Conservation (phyloP, 139 green algal species). For the Micromonas commoda region DNA sequence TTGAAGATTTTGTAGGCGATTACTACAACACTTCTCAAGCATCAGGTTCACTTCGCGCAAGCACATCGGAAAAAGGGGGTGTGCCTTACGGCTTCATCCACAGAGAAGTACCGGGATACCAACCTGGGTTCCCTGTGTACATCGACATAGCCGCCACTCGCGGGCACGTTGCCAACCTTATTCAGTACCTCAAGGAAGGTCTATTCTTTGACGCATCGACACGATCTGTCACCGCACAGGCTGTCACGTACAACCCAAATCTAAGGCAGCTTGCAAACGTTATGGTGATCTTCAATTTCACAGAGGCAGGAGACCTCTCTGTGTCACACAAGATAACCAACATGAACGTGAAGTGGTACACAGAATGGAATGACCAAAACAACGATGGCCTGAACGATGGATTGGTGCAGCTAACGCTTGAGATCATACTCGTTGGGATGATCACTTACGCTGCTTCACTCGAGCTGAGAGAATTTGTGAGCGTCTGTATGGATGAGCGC, state of each 20-base stretch:
- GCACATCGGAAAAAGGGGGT: no score
- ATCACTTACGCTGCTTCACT: neutral
- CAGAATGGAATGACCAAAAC: neutral
- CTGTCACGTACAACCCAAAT: neutral
- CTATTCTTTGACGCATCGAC: neutral
- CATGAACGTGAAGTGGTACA: slow-evolving; percentile 1
- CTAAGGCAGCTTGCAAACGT: neutral
- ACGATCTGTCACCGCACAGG: neutral
- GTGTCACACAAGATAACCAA: neutral
- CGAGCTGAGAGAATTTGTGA: neutral
- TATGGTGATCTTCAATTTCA: neutral
- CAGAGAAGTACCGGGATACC: neutral
- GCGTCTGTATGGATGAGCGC: neutral
- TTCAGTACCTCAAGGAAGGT: neutral
- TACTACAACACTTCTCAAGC: neutral
- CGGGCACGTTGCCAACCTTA: neutral
- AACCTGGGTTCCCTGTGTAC: neutral
- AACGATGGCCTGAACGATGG: neutral
- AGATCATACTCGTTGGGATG: neutral
- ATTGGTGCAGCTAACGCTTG: neutral
- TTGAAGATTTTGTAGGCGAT: no score
- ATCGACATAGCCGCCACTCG: neutral
- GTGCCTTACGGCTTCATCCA: neutral
- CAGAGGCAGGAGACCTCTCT: neutral
- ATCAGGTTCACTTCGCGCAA: no score